A percentile compares a stretch with the other conserved stretches of the same genome.
These are phyloP conservation scores for Chenopodium berlandieri DNA, from an alignment of 148 eudicot genomes.

Conservation along the genomic window DNA sequence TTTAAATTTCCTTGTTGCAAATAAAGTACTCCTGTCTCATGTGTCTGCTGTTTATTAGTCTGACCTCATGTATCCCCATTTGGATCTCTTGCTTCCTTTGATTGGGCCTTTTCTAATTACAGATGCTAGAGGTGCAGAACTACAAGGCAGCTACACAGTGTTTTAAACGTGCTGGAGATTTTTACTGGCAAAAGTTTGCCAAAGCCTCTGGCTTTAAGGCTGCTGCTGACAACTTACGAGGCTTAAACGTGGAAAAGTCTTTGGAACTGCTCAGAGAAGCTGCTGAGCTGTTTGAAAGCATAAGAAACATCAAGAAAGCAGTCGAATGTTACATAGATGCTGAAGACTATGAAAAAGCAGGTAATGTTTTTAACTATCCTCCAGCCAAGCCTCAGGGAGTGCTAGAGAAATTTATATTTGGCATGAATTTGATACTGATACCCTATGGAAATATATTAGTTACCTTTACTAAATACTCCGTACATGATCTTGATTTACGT, in stretches of 20 bases:
- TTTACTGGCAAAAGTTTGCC: slow-evolving; percentile 41
- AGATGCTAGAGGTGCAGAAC: slow-evolving; percentile 60
- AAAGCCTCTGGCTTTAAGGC: slow-evolving; percentile 50
- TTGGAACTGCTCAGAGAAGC: slow-evolving; percentile 42
- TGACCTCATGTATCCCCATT: background rate
- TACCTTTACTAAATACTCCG: background rate
- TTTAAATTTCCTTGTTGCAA: background rate
- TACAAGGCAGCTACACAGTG: slow-evolving; percentile 64
- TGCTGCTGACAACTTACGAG: slow-evolving; percentile 38
- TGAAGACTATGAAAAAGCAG: slow-evolving; percentile 42
- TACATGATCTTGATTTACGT: background rate
- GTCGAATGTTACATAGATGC: slow-evolving; percentile 45
- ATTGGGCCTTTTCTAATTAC: background rate
- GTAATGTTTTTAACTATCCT: slow-evolving; percentile 12
- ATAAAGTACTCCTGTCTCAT: background rate
- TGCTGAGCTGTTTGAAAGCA: slow-evolving; percentile 56
- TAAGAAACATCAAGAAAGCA: slow-evolving; percentile 47
- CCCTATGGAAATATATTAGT: background rate
- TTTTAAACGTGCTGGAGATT: slow-evolving; percentile 58
- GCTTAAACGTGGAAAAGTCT: slow-evolving; percentile 31
- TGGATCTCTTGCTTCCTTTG: background rate
- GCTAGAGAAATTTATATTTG: background rate
- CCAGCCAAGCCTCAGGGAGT: background rate
- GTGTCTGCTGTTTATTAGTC: too few relatives aligned
- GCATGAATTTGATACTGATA: background rate